Evolutionary conservation across 441 rosid genomes (phyloP), one percentile per base, ranked within the genome.

Genomic region (Populus hybrid): DNA sequence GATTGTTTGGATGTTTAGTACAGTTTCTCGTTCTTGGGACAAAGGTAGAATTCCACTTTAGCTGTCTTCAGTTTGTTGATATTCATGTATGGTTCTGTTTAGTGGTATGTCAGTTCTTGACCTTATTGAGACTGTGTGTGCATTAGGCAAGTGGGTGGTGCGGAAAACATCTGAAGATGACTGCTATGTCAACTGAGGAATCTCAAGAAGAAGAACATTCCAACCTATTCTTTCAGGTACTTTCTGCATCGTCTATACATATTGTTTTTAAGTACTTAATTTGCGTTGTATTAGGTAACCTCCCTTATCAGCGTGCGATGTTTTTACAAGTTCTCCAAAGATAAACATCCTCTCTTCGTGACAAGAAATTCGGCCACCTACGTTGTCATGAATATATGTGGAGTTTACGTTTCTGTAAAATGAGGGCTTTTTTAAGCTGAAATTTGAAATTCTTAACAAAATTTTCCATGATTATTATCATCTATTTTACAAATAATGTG

Each of bases 181-280:
- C 93, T 74, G 76, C 83, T 16, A 88, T 93, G 96, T 96, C 97
- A 2, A 80, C 84, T 68, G 91, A 85, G 78, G 98, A 90, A 74
- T 94, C 96, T 68, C 98, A 91, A 83, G 99, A 96, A 83, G 97
- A 90, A 83, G 95, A 91, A 68, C 99, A 96, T 83, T 79, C 83
- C 69, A 79, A 63, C 74, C 64, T 85, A 76, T 96, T 90, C 83
- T 90, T 87, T 81, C 91, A 89, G 97, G 99, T 88, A 74, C 42
- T 63, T 53, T 65, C 64, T 68, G 50, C 63, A 64, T 75, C 24
- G 33, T 26, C 50, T 20, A 53, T 28, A 10, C 21, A 11, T 11
- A 29, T 71, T 14, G 23, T 28, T 20, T 67, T 4, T 1, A 45
- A 14, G 56, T 45, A 45, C 56, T 45, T 45, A 14, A 14, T 45